Percentiles rank a stretch among this genome's conserved stretches.
phyloP scores from a whole-genome alignment of 805 yeast genomes.

The Pichia pseudocactophila region DNA sequence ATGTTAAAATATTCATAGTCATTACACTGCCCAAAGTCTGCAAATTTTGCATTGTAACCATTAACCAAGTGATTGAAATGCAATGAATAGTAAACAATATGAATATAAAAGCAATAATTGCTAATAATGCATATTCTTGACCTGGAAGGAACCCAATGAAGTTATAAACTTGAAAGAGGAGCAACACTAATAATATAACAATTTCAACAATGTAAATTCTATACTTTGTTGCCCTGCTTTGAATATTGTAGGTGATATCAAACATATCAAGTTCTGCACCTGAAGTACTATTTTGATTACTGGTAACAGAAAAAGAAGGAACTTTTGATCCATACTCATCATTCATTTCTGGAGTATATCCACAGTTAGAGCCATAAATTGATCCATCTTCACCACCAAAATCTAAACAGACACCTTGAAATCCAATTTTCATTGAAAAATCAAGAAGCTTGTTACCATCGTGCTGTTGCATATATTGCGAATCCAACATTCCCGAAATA shows the following conservation, averaged over 20 bases:
- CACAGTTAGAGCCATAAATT: constrained; percentile 7
- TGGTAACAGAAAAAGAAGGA: constrained; percentile 12
- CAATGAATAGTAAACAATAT: constrained; percentile 4
- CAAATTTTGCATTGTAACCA: constrained; percentile 7
- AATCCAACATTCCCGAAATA: constrained; percentile 7
- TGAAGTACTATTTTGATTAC: constrained; percentile 3
- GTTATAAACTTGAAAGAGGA: constrained; percentile 9
- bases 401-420: constrained; percentile 11
- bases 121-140: constrained; percentile 6
- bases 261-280: constrained; percentile 9
- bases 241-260: constrained; percentile 8
- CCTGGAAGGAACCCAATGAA: constrained; percentile 9
- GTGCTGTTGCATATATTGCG: constrained; percentile 10
- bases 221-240: constrained; percentile 9
- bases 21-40: constrained; percentile 5
- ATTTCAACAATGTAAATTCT: constrained; percentile 11
- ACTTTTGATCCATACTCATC: constrained; percentile 4
- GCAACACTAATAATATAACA: constrained; percentile 4
- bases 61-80: constrained; percentile 10
- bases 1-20: constrained; percentile 11
- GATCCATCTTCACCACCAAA: constrained; percentile 7
- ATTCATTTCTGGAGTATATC: constrained; percentile 11
- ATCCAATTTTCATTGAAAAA: constrained; percentile 11
- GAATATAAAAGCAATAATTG: neutral
- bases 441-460: constrained; percentile 8